A percentile compares a stretch with the other conserved stretches of the same genome.
These are phyloP conservation scores for Lentinula novae-zelandiae DNA, from an alignment of 1,284 basidiomycete genomes.

Conservation along the genomic window DNA sequence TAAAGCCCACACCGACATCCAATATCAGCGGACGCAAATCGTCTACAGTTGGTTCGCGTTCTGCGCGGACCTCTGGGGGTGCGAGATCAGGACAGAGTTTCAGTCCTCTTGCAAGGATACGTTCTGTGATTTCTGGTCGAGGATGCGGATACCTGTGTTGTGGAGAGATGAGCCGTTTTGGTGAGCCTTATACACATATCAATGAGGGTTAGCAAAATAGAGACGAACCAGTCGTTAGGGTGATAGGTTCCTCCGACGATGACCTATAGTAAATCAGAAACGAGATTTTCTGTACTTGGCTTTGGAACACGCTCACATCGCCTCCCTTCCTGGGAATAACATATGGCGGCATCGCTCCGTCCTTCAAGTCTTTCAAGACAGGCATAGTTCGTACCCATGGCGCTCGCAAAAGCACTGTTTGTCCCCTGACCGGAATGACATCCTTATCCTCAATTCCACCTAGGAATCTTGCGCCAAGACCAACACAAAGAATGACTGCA, in stretches of 20 bases:
- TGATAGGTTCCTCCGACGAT: constrained; percentile 14
- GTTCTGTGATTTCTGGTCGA: constrained; percentile 53
- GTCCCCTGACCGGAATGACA: constrained; percentile 83
- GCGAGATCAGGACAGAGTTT: constrained; percentile 65
- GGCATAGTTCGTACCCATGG: constrained; percentile 64
- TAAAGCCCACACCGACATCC: constrained; percentile 71
- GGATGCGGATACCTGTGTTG: constrained; percentile 48
- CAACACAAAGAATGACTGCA: constrained; percentile 65
- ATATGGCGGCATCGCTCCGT: constrained; percentile 43
- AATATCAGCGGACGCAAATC: constrained; percentile 62
- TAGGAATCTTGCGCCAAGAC: constrained; percentile 65
- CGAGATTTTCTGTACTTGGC: too few relatives aligned
- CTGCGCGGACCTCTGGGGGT: constrained; percentile 48
- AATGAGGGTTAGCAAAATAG: neutral
- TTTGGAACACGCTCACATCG: constrained; percentile 41
- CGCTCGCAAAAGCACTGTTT: constrained; percentile 76
- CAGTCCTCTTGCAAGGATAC: constrained; percentile 58
- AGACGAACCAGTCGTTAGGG: constrained; percentile 9
- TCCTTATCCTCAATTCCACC: constrained; percentile 75
- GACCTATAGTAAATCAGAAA: neutral
- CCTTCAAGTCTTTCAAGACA: constrained; percentile 40
- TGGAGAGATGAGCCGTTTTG: neutral
- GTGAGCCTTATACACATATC: neutral
- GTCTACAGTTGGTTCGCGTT: constrained; percentile 45
- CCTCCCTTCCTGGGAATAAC: constrained; percentile 68